A percentile compares a stretch with the other conserved stretches of the same genome.
Conservation (phyloP, 164 flowering plant species). For the Pachysandra terminalis region DNA sequence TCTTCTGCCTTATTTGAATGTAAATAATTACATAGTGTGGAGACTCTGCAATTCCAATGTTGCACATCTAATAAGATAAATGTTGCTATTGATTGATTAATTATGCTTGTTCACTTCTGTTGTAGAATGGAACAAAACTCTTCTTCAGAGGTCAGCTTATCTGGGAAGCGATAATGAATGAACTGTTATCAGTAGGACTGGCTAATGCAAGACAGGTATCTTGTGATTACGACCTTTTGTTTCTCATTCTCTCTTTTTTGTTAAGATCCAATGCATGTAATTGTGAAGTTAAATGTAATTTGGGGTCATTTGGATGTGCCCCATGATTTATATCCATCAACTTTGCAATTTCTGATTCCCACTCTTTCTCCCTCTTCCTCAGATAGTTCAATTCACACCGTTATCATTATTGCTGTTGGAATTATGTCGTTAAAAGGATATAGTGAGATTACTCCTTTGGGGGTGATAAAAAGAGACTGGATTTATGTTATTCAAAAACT, state of each 20-base stretch:
- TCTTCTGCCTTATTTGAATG: constrained; percentile 1
- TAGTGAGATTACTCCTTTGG: neutral
- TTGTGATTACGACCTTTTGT: neutral
- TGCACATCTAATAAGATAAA: neutral
- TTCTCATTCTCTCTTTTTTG: neutral
- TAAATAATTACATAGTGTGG: neutral
- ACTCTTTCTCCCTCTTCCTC: no score
- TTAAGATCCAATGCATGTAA: neutral
- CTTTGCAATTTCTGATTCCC: no score
- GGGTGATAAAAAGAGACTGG: neutral
- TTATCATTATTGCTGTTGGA: no score
- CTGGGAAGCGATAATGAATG: constrained; percentile 81
- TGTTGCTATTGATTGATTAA: constrained; percentile 3
- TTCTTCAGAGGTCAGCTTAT: constrained; percentile 89
- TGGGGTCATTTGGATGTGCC: neutral
- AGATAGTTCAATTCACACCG: no score
- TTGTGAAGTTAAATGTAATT: neutral
- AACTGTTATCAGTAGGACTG: constrained; percentile 68
- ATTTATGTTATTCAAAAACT: neutral
- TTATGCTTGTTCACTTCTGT: constrained; percentile 11
- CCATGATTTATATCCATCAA: no score
- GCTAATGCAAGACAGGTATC: constrained; percentile 69
- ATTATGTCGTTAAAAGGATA: neutral
- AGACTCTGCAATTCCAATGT: neutral
- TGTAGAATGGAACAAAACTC: constrained; percentile 58